Base-by-base conservation (phyloP, 169 alveolate species). In the Besnoitia besnoiti region DNA sequence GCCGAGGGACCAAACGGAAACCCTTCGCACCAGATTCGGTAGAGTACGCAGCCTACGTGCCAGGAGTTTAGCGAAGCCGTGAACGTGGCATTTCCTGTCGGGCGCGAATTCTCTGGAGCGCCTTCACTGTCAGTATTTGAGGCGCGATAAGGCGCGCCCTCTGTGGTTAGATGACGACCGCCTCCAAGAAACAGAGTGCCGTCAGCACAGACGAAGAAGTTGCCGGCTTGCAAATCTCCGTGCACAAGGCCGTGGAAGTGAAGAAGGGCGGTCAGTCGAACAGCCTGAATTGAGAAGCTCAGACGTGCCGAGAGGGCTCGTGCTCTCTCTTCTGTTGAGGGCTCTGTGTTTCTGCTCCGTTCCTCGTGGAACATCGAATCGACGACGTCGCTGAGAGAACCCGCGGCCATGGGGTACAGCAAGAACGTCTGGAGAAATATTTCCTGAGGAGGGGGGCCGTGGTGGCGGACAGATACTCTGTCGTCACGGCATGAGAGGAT, bases 171-270 rank as follows among this genome's bases (percentile, higher is more conserved):
- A 37, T n/a, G 40, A 19, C 67, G 67, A 19, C 12, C 7, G 12
- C 67, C 30, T 16, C 82, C 82, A n/a, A 73, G 82, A n/a, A 35
- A 73, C 47, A 73, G 82, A 35, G 82, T 16, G 39, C 82, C 82
- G 21, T 73, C 46, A 27, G 14, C 44, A 8, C 47, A n/a, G 2
- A 73, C 10, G n/a, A 73, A 37, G 24, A 73, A 73, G 82, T 27
- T 37, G 2, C n/a, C n/a, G 39, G 82, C 24, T 30, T n/a, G 39
- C 27, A 73, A 37, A n/a, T 73, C 46, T 1, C 82, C 82, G 24
- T 73, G 82, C 39, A 73, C 82, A 8, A 73, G 24, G 2, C 82
- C 82, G n/a, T 73, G 82, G 5, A 16, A 1, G 44, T 73, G 82
- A 37, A 73, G 46, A 19, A 37, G 47, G 2, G 39, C 46, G 24